Evolutionary conservation across 139 green algal species (phyloP).

Genomic region (Nannochloris sp.): DNA sequence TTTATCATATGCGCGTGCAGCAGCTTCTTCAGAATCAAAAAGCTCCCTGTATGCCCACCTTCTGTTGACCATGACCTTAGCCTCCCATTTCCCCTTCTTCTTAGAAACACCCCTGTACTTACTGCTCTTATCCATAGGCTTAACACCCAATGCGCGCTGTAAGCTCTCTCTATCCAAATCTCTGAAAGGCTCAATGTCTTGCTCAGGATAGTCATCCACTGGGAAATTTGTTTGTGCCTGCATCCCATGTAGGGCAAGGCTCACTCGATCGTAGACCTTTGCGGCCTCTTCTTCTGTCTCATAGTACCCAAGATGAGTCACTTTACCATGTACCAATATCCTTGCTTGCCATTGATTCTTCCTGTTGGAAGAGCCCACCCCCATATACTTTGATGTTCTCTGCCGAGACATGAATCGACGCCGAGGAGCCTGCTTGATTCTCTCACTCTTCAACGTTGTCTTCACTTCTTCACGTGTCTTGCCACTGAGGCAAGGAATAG

Average conservation of each 20-base stretch:
- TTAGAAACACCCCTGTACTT: conserved; percentile 53
- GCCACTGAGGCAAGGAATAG: conserved; percentile 35
- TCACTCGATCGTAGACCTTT: conserved; percentile 57
- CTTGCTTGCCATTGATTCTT: conserved; percentile 73
- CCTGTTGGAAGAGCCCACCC: conserved; percentile 59
- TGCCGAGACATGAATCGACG: conserved; percentile 41
- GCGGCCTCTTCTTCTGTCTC: conserved; percentile 60
- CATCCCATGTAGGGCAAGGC: conserved; percentile 46
- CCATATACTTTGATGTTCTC: conserved; percentile 55
- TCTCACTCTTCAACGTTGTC: conserved; percentile 58
- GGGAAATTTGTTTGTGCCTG: conserved; percentile 60
- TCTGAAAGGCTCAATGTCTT: conserved; percentile 18
- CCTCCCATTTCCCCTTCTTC: conserved; percentile 72
- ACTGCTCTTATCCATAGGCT: conserved; percentile 65
- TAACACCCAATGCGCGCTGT: conserved; percentile 62
- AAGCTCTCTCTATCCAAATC: conserved; percentile 53
- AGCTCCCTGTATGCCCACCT: conserved; percentile 67
- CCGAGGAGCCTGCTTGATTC: conserved; percentile 49
- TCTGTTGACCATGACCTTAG: conserved; percentile 72
- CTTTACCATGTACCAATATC: conserved; percentile 69
- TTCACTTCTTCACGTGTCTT: conserved; percentile 66
- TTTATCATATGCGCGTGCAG: conserved; percentile 40
- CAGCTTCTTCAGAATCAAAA: conserved; percentile 52
- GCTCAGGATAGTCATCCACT: conserved; percentile 27
- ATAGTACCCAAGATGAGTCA: conserved; percentile 65